A percentile compares a stretch with the other conserved stretches of the same genome.
These are phyloP conservation scores for Hyphopichia homilentoma DNA, from an alignment of 805 yeast genomes.

Conservation along the genomic window DNA sequence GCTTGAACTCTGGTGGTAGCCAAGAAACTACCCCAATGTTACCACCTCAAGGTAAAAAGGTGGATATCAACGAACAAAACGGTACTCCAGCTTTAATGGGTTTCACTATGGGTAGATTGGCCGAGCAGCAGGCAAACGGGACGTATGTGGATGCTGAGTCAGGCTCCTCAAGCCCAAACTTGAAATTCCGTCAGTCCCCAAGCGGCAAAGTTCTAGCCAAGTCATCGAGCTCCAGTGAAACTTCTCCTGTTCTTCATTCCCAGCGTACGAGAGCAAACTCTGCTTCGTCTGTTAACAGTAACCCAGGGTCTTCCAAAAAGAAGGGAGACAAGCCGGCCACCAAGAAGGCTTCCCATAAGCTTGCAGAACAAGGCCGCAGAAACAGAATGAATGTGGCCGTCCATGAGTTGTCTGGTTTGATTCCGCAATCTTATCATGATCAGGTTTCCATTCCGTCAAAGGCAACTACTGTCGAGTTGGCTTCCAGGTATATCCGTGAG, in stretches of 20 bases:
- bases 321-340: conserved; percentile 27
- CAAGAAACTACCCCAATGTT: conserved; percentile 27
- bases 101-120: conserved; percentile 43
- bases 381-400: conserved; percentile 89
- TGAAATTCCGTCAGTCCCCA: conserved; percentile 1
- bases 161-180: background rate
- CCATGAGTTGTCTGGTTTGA: conserved; percentile 61
- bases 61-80: conserved; percentile 13
- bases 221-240: conserved; percentile 4
- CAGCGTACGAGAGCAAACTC: conserved; percentile 8
- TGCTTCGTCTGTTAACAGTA: conserved; percentile 4
- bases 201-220: conserved; percentile 4
- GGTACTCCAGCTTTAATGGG: conserved; percentile 40
- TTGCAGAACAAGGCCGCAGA: conserved; percentile 95
- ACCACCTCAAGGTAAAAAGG: conserved; percentile 34
- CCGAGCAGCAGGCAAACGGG: conserved; percentile 23
- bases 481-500: conserved; percentile 67
- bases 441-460: conserved; percentile 71
- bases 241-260: conserved; percentile 5
- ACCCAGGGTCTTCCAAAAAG: conserved; percentile 7
- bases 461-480: conserved; percentile 93
- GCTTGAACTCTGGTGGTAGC: background rate
- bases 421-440: conserved; percentile 61
- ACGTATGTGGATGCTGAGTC: too few species aligned
- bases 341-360: conserved; percentile 75